Conservation (phyloP, 192 early-diverging fungal species). For the Entophlyctis luteolus region DNA sequence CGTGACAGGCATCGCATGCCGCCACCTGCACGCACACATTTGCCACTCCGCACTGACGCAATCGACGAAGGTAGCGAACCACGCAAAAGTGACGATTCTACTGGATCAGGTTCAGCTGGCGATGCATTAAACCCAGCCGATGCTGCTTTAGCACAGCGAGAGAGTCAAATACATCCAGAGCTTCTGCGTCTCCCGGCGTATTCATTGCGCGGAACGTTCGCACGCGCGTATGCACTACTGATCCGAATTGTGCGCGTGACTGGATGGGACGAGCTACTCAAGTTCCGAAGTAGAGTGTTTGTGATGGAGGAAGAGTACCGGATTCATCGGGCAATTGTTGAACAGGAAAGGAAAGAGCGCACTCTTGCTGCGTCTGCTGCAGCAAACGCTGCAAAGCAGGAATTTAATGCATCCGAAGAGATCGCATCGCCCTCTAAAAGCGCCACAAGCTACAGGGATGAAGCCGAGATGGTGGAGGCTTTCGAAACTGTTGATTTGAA, state of each 20-base stretch:
- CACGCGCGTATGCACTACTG: constrained; percentile 80
- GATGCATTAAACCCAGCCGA: neutral
- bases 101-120: constrained; percentile 35
- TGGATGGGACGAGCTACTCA: constrained; percentile 95
- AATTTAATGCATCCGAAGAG: neutral
- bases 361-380: neutral
- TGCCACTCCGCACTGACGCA: constrained; percentile 82
- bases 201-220: constrained; percentile 89
- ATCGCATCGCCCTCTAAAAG: constrained; percentile 1
- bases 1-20: constrained; percentile 89
- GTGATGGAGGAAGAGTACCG: constrained; percentile 99
- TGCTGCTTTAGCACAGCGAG: constrained; percentile 52
- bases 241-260: constrained; percentile 74
- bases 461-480: constrained; percentile 39
- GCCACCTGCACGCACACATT: constrained; percentile 77
- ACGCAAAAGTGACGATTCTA: too few relatives aligned
- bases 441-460: constrained; percentile 23
- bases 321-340: constrained; percentile 64
- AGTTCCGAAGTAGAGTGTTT: constrained; percentile 78
- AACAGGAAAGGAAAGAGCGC: constrained; percentile 51
- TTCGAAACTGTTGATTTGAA: constrained; percentile 36
- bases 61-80: neutral
- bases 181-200: constrained; percentile 82
- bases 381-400: neutral
- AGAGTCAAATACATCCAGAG: constrained; percentile 60